phyloP scores from a whole-genome alignment of 2,329 filamentous ascomycete genomes.

The Botrytis medusae region DNA sequence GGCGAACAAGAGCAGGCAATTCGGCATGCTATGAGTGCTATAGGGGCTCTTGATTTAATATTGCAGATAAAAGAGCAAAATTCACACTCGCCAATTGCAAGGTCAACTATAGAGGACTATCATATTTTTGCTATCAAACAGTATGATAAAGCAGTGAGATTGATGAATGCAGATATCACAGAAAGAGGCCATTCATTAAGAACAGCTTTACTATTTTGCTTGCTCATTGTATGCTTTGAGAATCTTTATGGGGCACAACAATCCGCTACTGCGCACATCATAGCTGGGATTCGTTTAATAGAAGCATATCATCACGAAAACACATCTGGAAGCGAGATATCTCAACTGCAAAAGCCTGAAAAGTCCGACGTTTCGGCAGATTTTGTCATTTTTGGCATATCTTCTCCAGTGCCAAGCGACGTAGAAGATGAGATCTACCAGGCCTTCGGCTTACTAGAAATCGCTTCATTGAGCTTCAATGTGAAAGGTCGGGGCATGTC shows the following conservation, averaged over 20 bases:
- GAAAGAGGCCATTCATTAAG: neutral
- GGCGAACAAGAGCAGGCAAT: neutral
- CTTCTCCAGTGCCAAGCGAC: constrained; percentile 7
- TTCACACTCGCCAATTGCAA: neutral
- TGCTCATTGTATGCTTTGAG: constrained; percentile 9
- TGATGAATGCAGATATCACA: neutral
- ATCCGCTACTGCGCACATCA: neutral
- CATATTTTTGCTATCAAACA: neutral
- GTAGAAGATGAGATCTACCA: constrained; percentile 15
- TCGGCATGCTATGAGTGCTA: constrained; percentile 6
- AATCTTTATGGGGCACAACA: neutral
- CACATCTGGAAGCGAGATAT: neutral
- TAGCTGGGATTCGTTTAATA: neutral
- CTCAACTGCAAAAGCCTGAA: neutral
- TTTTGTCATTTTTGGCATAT: constrained; percentile 5
- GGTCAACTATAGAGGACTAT: neutral
- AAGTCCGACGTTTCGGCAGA: neutral
- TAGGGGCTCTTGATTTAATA: constrained; percentile 10
- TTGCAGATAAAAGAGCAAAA: neutral
- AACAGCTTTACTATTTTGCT: constrained; percentile 5
- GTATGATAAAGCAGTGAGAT: neutral
- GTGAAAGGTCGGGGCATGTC: neutral
- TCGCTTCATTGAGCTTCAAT: neutral
- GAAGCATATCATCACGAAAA: neutral
- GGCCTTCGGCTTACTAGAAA: neutral